These are phyloP conservation scores for Amanita pallidorosea DNA, from an alignment of 768 basidiomycete genomes.

Conservation along the genomic window DNA sequence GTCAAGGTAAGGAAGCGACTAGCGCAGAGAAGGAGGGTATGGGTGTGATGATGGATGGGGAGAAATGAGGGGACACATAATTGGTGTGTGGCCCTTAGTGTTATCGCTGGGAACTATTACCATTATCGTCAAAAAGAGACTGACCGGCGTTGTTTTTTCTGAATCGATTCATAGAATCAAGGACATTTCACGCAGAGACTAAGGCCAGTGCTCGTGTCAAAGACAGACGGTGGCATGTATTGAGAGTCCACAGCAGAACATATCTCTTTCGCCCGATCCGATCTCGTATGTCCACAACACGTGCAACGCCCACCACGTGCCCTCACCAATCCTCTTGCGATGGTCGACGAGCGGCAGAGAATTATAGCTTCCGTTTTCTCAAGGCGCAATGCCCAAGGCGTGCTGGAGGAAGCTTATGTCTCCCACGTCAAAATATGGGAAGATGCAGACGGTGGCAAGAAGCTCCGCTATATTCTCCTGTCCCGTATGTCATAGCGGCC, in stretches of 20 bases:
- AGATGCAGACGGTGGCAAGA: constrained; percentile 67
- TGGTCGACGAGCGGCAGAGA: constrained; percentile 46
- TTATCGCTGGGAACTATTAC: constrained; percentile 11
- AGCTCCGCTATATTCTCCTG: constrained; percentile 85
- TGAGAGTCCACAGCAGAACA: background rate
- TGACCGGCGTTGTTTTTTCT: constrained; percentile 27
- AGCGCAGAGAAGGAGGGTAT: constrained; percentile 18
- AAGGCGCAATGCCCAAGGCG: constrained; percentile 51
- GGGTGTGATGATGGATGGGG: constrained; percentile 10
- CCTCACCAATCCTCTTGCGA: constrained; percentile 10
- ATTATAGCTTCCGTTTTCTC: constrained; percentile 83
- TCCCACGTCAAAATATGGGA: constrained; percentile 93
- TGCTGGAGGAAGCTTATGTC: constrained; percentile 71
- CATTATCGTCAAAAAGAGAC: constrained; percentile 14
- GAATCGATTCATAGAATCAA: constrained; percentile 1
- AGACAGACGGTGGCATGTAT: background rate
- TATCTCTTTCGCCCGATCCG: constrained; percentile 4
- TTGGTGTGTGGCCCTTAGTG: constrained; percentile 10
- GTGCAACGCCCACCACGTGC: constrained; percentile 2
- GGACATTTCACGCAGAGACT: constrained; percentile 1
- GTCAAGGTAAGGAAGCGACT: constrained; percentile 18
- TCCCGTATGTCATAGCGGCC: constrained; percentile 54
- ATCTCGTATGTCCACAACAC: constrained; percentile 3
- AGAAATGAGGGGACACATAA: constrained; percentile 12
- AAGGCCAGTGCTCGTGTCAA: background rate